Evolutionary conservation across 1,139 yeast species (phyloP).

Genomic region (Diutina pseudorugosa): DNA sequence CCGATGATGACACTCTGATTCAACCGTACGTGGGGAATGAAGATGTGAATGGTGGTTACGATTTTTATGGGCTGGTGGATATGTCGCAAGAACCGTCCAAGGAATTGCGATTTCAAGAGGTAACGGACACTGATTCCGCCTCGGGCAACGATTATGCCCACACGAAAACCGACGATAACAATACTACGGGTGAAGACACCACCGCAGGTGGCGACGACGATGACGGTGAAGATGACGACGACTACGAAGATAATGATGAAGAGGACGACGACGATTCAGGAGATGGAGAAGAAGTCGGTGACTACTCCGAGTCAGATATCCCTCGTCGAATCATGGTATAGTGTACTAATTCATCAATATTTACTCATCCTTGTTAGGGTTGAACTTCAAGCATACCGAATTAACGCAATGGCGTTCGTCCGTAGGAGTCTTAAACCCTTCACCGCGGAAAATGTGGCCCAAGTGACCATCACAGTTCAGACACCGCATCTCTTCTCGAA

Average conservation of each 20-base stretch:
- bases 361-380: background rate
- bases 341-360: background rate
- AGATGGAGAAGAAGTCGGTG: background rate
- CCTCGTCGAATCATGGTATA: background rate
- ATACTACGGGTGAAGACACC: background rate
- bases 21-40: background rate
- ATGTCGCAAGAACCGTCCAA: background rate
- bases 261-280: background rate
- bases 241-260: no score
- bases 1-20: background rate
- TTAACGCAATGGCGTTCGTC: conserved; percentile 94
- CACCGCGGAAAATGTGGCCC: conserved; percentile 93
- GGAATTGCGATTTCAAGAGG: background rate
- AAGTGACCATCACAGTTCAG: conserved; percentile 85
- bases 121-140: background rate
- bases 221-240: background rate
- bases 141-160: background rate
- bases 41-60: background rate
- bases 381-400: conserved; percentile 58
- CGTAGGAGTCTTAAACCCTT: conserved; percentile 82
- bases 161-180: background rate
- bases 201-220: background rate
- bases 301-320: background rate
- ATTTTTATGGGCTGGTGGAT: conserved; percentile 1
- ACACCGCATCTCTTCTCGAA: conserved; percentile 81